Percentiles rank a stretch among this genome's conserved stretches.
These are phyloP conservation scores for Quercus engelmannii DNA, from an alignment of 306 rosid species.

Conservation along the genomic window DNA sequence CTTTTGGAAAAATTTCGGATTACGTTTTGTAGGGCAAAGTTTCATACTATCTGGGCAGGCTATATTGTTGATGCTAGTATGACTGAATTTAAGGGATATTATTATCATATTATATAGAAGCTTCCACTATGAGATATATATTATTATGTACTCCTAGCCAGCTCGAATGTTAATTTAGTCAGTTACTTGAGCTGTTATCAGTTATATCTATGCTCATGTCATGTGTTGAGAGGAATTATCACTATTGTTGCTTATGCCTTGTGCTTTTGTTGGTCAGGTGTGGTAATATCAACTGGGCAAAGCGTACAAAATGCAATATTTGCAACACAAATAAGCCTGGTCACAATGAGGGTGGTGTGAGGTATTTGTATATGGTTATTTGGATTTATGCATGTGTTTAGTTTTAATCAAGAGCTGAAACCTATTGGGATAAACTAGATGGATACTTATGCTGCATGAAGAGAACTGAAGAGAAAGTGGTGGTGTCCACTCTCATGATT, in stretches of 20 bases:
- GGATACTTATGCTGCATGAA: background rate
- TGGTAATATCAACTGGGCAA: constrained; percentile 98
- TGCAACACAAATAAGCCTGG: constrained; percentile 99
- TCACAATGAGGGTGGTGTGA: constrained; percentile 91
- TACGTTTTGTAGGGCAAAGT: constrained; percentile 1
- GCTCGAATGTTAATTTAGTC: background rate
- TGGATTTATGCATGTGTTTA: constrained; percentile 5
- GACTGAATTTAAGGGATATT: background rate
- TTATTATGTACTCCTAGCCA: background rate
- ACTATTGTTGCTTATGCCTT: constrained; percentile 11
- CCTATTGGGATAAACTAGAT: too few relatives aligned
- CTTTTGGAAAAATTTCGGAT: background rate
- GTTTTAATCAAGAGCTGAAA: background rate
- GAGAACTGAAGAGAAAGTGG: background rate
- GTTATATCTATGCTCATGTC: background rate
- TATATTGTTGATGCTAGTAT: constrained; percentile 6
- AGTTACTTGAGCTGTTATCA: background rate
- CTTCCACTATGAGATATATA: background rate
- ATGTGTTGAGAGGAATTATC: background rate
- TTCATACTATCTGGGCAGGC: constrained; percentile 1
- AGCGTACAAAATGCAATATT: constrained; percentile 90
- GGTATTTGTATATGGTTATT: constrained; percentile 46
- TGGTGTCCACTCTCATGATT: background rate
- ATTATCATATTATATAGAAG: background rate
- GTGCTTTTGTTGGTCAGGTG: constrained; percentile 56